Percentiles rank a stretch among this genome's conserved stretches.
phyloP scores from a whole-genome alignment of 306 rosid genomes.

The Morella rubra region DNA sequence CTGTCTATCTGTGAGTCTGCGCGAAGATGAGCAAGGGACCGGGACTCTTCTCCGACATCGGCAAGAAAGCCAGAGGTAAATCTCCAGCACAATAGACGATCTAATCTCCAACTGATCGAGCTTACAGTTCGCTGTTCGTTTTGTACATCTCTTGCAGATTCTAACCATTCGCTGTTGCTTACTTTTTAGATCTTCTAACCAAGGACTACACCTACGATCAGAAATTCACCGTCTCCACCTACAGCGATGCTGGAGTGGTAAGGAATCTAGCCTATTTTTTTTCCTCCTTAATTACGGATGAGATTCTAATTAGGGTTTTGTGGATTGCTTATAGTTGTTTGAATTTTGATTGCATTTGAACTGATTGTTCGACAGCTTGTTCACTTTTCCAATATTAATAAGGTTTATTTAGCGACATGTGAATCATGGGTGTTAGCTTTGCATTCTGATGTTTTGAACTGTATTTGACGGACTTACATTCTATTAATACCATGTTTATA shows the following conservation, averaged over 20 bases:
- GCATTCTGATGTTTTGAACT: not conserved
- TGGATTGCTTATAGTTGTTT: not conserved
- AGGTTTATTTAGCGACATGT: not conserved
- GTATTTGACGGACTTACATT: not conserved
- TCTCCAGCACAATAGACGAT: not conserved
- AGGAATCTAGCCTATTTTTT: not conserved
- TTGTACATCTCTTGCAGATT: not conserved
- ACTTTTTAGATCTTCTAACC: conserved; percentile 67
- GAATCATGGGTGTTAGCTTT: too few species aligned
- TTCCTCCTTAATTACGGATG: not conserved
- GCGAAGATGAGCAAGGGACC: conserved; percentile 87
- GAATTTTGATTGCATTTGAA: not conserved
- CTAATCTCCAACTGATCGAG: not conserved
- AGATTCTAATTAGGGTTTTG: conserved; percentile 8
- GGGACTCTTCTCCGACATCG: conserved; percentile 80
- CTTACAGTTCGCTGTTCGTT: conserved; percentile 5
- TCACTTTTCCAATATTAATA: not conserved
- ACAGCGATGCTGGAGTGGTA: conserved; percentile 84
- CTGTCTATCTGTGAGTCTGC: conserved; percentile 18
- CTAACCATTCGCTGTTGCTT: conserved; percentile 24
- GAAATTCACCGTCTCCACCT: conserved; percentile 69
- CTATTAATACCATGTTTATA: not conserved
- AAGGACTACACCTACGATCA: conserved; percentile 80
- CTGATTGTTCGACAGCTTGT: not conserved
- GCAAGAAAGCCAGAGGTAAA: conserved; percentile 84